Evolutionary conservation across 1,284 basidiomycete genomes (phyloP).

Genomic region (Microbotryum scabiosae): DNA sequence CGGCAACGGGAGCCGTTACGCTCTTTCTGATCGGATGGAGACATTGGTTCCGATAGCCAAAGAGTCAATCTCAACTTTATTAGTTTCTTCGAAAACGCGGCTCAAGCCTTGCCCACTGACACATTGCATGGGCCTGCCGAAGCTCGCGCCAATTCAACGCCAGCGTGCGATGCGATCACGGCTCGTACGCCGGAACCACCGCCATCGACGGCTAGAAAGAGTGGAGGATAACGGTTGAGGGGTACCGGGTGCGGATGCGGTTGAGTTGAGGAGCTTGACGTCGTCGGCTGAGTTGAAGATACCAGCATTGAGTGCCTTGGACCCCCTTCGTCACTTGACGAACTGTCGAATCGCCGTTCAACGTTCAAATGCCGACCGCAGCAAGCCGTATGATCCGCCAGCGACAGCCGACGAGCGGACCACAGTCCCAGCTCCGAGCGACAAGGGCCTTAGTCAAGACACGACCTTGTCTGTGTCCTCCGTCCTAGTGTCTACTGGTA

Average conservation of each 20-base stretch:
- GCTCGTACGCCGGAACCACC: conserved; percentile 20
- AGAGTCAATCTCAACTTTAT: background rate
- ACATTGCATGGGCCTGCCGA: conserved; percentile 24
- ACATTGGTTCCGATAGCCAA: too few species aligned
- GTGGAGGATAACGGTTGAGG: background rate
- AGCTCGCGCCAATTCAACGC: background rate
- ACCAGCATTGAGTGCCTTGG: too few species aligned
- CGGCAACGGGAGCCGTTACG: conserved; percentile 5
- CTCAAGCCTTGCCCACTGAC: conserved; percentile 2
- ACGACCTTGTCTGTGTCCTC: too few species aligned
- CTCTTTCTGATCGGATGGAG: conserved; percentile 10
- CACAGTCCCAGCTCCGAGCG: too few species aligned
- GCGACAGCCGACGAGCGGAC: too few species aligned
- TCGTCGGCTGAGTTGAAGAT: too few species aligned
- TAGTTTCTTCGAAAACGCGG: background rate
- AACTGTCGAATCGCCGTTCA: too few species aligned
- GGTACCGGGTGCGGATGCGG: background rate
- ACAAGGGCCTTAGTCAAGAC: too few species aligned
- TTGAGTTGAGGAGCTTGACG: background rate
- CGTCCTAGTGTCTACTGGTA: too few species aligned
- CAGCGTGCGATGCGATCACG: background rate
- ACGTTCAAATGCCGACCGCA: too few species aligned
- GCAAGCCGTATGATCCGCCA: too few species aligned
- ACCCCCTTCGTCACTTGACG: too few species aligned
- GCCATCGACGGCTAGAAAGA: conserved; percentile 24